Base-by-base conservation (phyloP, 805 yeast species). In the Yamadazyma akitaensis region DNA sequence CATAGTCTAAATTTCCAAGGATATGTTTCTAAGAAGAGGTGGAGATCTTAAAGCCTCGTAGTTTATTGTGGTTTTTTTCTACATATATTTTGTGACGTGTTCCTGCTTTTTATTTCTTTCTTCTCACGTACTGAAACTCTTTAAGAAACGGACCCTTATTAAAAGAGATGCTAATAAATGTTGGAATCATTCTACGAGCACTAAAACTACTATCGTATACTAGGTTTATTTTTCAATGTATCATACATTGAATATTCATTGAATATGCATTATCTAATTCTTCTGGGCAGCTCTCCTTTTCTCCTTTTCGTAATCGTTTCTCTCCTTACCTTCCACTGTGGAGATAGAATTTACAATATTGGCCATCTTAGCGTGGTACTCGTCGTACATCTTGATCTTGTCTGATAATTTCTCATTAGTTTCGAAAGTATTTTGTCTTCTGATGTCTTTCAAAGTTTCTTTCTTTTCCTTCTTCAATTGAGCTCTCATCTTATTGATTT, bases 301-400 rank as follows among this genome's bases (percentile, higher is more conserved):
- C 61, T 91, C 97, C 50, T 90, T 78, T 62, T 90, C 97, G 65
- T 92, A 92, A 56, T 83, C 84, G 64, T 94, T 91, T 76, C 88
- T 87, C 62, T 89, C 97, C 5, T 94, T 88, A 60, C 98, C 98
- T 73, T 92, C 97, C 57, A 85, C 90, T 4, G 97, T 90, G 52
- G 86, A 87, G 59, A 94, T 88, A 46, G 91, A 80, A 57, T 91
- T 87, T 62, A 85, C 82, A 62, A 94, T 84, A 55, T 79, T 79
- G 37, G 95, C 86, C 89, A 94, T 88, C 75, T 88, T 91, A 55
- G 82, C 76, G 65, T 94, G 98, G 64, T 94, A 94, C 9, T 79
- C 91, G 36, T 78, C 77, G 58, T 88, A 83, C 58, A 80, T 81
- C 46, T 74, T 70, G 67, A 88, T 86, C 79, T 88, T 87, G 62